Conservation (phyloP, 345 rosid genomes). For the Salix koriyanagi region DNA sequence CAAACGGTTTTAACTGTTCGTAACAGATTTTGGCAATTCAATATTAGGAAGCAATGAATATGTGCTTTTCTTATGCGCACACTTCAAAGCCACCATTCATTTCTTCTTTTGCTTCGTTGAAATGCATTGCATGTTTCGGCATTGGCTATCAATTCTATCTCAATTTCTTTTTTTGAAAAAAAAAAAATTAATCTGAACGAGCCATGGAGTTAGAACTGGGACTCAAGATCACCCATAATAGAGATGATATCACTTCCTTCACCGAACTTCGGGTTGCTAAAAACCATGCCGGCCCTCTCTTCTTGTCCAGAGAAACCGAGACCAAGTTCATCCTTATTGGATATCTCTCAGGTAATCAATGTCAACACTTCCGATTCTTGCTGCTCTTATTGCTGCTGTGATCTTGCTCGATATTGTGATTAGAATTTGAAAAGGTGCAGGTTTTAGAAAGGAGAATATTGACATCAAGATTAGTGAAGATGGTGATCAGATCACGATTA, state of each 20-base stretch:
- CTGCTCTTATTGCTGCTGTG: neutral
- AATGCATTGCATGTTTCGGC: neutral
- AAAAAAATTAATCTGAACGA: neutral
- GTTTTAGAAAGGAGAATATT: conserved; percentile 55
- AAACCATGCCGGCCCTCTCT: conserved; percentile 50
- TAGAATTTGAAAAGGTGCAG: conserved; percentile 29
- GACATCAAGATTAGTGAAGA: conserved; percentile 61
- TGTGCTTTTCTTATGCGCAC: conserved; percentile 33
- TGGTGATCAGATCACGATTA: conserved; percentile 49
- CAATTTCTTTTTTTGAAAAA: neutral
- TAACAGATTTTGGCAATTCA: neutral
- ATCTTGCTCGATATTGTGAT: neutral
- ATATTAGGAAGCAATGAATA: conserved; percentile 54
- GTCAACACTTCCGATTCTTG: neutral
- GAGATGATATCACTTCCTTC: conserved; percentile 53
- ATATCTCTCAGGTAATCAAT: conserved; percentile 56
- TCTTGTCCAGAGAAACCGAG: conserved; percentile 68
- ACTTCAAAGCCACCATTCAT: conserved; percentile 4
- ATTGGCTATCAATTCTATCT: neutral
- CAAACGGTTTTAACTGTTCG: conserved; percentile 10
- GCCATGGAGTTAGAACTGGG: conserved; percentile 81
- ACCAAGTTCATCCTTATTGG: conserved; percentile 58
- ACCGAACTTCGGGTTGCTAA: conserved; percentile 46
- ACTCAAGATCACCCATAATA: conserved; percentile 61
- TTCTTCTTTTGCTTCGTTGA: neutral